Conservation (phyloP, 768 basidiomycete species). For the Lenzites betulinus region DNA sequence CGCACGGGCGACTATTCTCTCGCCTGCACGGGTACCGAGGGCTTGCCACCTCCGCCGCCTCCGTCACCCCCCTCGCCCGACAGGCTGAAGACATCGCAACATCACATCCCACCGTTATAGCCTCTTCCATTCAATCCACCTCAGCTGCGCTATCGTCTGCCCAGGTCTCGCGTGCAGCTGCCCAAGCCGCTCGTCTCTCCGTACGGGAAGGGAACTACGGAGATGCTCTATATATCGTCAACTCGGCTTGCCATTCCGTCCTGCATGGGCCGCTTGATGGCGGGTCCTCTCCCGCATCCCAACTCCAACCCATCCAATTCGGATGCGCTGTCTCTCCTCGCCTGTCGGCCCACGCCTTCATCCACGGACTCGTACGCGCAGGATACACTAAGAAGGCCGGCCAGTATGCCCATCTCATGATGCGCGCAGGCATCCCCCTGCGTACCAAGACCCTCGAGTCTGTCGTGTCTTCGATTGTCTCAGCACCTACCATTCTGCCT, state of each 20-base stretch:
- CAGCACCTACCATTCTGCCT: slow-evolving; percentile 24
- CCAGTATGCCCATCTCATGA: slow-evolving; percentile 51
- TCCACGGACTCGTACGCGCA: slow-evolving; percentile 63
- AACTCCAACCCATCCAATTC: slow-evolving; percentile 50
- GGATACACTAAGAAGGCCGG: slow-evolving; percentile 52
- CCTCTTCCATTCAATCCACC: not conserved
- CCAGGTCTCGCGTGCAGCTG: slow-evolving; percentile 40
- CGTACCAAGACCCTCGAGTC: slow-evolving; percentile 51
- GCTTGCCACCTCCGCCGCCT: not conserved
- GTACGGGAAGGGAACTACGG: slow-evolving; percentile 41
- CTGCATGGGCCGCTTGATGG: slow-evolving; percentile 19
- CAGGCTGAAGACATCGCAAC: not conserved
- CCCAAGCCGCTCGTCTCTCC: slow-evolving; percentile 53
- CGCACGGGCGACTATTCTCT: not conserved
- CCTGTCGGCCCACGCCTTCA: slow-evolving; percentile 60
- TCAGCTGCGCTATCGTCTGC: slow-evolving; percentile 23
- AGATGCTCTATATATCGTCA: slow-evolving; percentile 59
- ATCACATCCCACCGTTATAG: not conserved
- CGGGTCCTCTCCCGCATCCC: slow-evolving; percentile 20
- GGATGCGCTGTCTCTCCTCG: slow-evolving; percentile 55
- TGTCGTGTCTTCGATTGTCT: slow-evolving; percentile 36
- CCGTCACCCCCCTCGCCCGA: not conserved
- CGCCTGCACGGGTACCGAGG: not conserved
- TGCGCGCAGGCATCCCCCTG: slow-evolving; percentile 53
- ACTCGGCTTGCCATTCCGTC: slow-evolving; percentile 52